These are phyloP conservation scores for Paraphoma chrysanthemicola DNA, from an alignment of 2,329 filamentous ascomycete genomes.

Conservation along the genomic window DNA sequence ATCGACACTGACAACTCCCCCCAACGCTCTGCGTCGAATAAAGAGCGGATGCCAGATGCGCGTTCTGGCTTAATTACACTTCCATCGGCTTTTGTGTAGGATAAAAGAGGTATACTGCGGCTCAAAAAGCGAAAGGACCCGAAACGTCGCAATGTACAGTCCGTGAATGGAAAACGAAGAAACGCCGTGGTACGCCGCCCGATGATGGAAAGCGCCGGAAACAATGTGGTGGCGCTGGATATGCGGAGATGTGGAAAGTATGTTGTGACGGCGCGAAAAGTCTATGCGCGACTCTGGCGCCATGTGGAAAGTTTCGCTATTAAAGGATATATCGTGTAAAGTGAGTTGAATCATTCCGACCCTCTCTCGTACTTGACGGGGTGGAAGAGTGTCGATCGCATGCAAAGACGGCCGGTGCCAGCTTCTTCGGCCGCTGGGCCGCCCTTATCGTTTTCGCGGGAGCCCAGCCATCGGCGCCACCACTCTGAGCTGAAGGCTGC, in stretches of 20 bases:
- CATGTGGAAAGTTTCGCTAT: conserved; percentile 26
- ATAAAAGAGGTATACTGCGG: conserved; percentile 25
- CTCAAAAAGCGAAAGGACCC: conserved; percentile 5
- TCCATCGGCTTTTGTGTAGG: conserved; percentile 28
- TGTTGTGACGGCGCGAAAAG: conserved; percentile 12
- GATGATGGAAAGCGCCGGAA: conserved; percentile 30
- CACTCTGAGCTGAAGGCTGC: conserved; percentile 55
- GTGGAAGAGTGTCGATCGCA: conserved; percentile 55
- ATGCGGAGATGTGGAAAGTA: conserved; percentile 25
- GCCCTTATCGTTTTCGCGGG: conserved; percentile 53
- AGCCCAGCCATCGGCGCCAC: conserved; percentile 59
- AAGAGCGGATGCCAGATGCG: conserved; percentile 20
- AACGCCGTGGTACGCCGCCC: conserved; percentile 42
- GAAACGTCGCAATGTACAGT: conserved; percentile 4
- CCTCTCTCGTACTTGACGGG: conserved; percentile 58
- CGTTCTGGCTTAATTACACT: conserved; percentile 35
- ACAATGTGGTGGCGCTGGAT: conserved; percentile 29
- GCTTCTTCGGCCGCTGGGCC: conserved; percentile 51
- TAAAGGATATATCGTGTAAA: conserved; percentile 29
- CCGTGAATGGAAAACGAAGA: conserved; percentile 12
- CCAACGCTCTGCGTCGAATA: conserved; percentile 9
- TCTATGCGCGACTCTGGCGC: conserved; percentile 34
- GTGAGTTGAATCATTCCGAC: conserved; percentile 34
- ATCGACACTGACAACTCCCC: conserved; percentile 3
- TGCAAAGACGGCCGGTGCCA: conserved; percentile 57